Evolutionary conservation across 1,139 yeast species (phyloP).

Genomic region (Blastobotrys persicus): DNA sequence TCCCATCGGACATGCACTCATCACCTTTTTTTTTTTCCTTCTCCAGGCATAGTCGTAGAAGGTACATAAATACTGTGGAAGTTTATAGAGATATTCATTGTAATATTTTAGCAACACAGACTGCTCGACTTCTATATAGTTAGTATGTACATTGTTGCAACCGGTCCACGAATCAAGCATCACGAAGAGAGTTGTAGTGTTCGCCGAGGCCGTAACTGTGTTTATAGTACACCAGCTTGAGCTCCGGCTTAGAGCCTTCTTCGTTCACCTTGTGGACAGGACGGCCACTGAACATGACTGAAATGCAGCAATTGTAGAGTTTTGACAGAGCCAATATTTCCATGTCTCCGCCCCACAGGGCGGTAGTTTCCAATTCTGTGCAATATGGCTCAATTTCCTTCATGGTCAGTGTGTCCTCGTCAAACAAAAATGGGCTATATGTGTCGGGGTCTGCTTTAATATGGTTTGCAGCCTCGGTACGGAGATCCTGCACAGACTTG

Average conservation of each 20-base stretch:
- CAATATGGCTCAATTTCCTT: conserved; percentile 70
- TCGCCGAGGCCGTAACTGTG: conserved; percentile 90
- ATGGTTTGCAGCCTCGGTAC: conserved; percentile 64
- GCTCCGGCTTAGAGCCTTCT: conserved; percentile 43
- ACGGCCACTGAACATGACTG: conserved; percentile 74
- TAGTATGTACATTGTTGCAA: no score
- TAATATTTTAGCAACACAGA: no score
- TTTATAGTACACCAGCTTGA: conserved; percentile 76
- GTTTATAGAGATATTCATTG: no score
- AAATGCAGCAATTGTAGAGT: conserved; percentile 66
- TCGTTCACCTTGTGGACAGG: conserved; percentile 61
- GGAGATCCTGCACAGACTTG: conserved; percentile 50
- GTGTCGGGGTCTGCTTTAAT: conserved; percentile 64
- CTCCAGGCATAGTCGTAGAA: no score
- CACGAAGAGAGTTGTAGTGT: conserved; percentile 84
- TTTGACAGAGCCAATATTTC: conserved; percentile 80
- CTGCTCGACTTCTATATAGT: no score
- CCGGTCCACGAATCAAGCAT: no score
- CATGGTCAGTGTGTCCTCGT: conserved; percentile 63
- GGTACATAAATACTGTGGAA: no score
- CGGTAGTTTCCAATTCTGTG: conserved; percentile 61
- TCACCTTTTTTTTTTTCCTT: no score
- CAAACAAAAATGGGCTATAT: conserved; percentile 78
- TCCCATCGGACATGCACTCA: not conserved
- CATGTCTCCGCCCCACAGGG: conserved; percentile 96